Conservation (phyloP, 306 rosid species). For the Gastrolobium bilobum region DNA sequence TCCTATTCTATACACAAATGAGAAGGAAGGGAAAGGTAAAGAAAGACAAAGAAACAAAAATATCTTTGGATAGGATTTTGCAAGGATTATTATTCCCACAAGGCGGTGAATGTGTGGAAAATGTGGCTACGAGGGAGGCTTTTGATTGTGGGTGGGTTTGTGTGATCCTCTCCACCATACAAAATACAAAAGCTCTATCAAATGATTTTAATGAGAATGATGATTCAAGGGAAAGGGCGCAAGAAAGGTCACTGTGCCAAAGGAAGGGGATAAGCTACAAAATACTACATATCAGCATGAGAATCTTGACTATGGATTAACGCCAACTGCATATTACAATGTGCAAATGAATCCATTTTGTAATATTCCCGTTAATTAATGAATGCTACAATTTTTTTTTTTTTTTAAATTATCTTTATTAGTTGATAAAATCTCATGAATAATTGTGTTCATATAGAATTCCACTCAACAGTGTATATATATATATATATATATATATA, state of each 20-base stretch:
- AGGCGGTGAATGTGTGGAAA: slow-evolving; percentile 31
- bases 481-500: too few relatives aligned
- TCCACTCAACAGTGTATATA: too few relatives aligned
- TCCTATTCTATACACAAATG: background rate
- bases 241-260: slow-evolving; percentile 39
- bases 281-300: slow-evolving; percentile 55
- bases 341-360: slow-evolving; percentile 34
- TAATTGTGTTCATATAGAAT: too few relatives aligned
- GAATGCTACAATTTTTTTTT: too few relatives aligned
- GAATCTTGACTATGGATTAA: slow-evolving; percentile 54
- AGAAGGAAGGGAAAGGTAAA: slow-evolving; percentile 31
- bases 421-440: too few relatives aligned
- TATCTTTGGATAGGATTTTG: slow-evolving; percentile 51
- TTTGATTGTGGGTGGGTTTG: slow-evolving; percentile 48
- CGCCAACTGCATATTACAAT: slow-evolving; percentile 46
- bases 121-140: slow-evolving; percentile 21
- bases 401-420: too few relatives aligned
- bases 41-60: slow-evolving; percentile 41
- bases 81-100: slow-evolving; percentile 47
- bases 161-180: slow-evolving; percentile 38
- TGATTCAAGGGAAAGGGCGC: slow-evolving; percentile 36
- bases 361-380: background rate
- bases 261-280: slow-evolving; percentile 40
- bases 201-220: slow-evolving; percentile 49
- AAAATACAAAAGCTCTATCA: slow-evolving; percentile 34